A percentile compares a stretch with the other conserved stretches of the same genome.
These are phyloP conservation scores for Boletus hoseneyae DNA, from an alignment of 1,284 basidiomycete species.

Conservation along the genomic window DNA sequence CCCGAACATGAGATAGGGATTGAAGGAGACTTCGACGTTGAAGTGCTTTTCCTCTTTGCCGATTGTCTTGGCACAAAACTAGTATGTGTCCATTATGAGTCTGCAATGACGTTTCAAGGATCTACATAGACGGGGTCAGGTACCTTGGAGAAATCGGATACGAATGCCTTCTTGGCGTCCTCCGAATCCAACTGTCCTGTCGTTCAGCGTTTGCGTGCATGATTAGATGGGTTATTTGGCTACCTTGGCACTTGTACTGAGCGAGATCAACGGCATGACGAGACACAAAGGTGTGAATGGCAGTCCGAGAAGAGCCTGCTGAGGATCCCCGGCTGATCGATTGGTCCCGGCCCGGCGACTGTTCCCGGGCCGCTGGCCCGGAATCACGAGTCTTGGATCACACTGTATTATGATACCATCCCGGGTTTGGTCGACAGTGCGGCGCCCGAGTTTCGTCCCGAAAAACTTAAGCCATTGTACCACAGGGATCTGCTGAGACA, in stretches of 20 bases:
- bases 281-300: neutral
- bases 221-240: neutral
- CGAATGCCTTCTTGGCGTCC: slow-evolving; percentile 42
- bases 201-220: neutral
- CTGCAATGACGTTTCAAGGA: neutral
- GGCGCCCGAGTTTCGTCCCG: no score
- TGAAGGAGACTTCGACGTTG: slow-evolving; percentile 49
- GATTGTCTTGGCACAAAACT: slow-evolving; percentile 43
- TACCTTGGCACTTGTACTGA: slow-evolving; percentile 22
- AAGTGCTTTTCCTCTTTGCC: slow-evolving; percentile 55
- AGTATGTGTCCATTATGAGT: neutral
- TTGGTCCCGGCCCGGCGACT: no score
- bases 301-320: no score
- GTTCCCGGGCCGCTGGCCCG: no score
- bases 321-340: no score
- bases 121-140: neutral
- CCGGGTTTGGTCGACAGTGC: no score
- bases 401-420: no score
- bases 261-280: slow-evolving; percentile 20
- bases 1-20: slow-evolving; percentile 54
- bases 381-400: no score
- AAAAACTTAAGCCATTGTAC: no score
- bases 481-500: no score
- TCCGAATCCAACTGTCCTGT: slow-evolving; percentile 16
- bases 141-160: slow-evolving; percentile 54